Conservation (phyloP, 371 early-diverging fungal genomes). For the Actinomortierella wolfii region DNA sequence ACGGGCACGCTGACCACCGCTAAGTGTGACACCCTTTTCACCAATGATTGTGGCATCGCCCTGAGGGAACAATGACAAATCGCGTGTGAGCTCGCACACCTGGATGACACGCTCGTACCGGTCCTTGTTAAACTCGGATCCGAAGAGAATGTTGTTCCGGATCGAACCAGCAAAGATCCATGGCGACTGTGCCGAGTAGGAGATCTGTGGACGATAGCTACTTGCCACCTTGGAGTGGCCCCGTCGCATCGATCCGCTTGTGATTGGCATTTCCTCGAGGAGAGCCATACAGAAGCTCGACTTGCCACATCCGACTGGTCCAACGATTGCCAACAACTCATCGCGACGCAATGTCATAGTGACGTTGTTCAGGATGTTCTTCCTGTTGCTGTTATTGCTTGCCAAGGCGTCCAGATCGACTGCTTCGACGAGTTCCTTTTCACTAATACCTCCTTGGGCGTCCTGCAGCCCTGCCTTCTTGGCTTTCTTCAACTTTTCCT, state of each 20-base stretch:
- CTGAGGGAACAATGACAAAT: slow-evolving; percentile 61
- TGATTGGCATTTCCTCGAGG: slow-evolving; percentile 48
- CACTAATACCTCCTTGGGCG: not conserved
- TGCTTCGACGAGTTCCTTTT: slow-evolving; percentile 4
- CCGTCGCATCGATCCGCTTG: slow-evolving; percentile 59
- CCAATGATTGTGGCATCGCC: slow-evolving; percentile 66
- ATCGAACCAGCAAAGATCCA: slow-evolving; percentile 65
- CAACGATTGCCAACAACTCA: slow-evolving; percentile 50
- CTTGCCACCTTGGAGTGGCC: slow-evolving; percentile 7
- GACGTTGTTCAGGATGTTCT: slow-evolving; percentile 30
- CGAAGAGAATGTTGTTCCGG: slow-evolving; percentile 66
- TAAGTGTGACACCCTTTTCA: slow-evolving; percentile 63
- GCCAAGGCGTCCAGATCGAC: slow-evolving; percentile 4
- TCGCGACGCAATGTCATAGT: slow-evolving; percentile 23
- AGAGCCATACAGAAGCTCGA: slow-evolving; percentile 50
- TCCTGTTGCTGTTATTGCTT: not conserved
- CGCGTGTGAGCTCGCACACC: slow-evolving; percentile 56
- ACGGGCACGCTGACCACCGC: slow-evolving; percentile 69
- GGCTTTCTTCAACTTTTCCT: slow-evolving; percentile 17
- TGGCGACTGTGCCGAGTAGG: slow-evolving; percentile 53
- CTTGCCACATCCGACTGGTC: slow-evolving; percentile 48
- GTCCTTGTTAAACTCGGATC: slow-evolving; percentile 45
- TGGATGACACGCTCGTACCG: slow-evolving; percentile 50
- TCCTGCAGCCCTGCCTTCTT: slow-evolving; percentile 3
- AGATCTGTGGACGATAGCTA: slow-evolving; percentile 10